phyloP scores from a whole-genome alignment of 345 rosid genomes.

The Gossypium raimondii region DNA sequence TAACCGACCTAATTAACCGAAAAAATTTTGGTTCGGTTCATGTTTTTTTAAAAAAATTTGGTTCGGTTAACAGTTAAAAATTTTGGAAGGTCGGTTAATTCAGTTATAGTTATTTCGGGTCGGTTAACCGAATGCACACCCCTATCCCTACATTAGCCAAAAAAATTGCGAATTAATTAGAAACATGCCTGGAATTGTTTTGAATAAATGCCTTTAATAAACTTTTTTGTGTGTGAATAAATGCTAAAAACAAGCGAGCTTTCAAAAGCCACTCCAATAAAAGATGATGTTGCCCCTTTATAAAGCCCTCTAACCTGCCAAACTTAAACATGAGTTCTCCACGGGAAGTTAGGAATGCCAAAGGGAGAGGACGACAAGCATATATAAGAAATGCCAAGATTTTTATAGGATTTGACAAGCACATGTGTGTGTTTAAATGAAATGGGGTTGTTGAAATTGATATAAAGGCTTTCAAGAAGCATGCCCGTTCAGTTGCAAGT shows the following conservation, averaged over 20 bases:
- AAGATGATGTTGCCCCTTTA: conserved; percentile 84
- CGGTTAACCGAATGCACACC: too few relatives aligned
- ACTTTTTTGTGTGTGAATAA: conserved; percentile 87
- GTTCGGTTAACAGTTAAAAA: too few relatives aligned
- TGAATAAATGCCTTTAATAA: conserved; percentile 7
- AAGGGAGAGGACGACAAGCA: neutral
- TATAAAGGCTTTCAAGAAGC: conserved; percentile 14
- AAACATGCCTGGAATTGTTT: neutral
- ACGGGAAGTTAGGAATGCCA: neutral
- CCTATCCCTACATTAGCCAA: conserved; percentile 37
- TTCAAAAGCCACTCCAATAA: conserved; percentile 85
- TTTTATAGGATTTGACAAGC: neutral
- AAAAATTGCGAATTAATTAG: neutral
- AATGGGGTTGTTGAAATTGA: too few relatives aligned
- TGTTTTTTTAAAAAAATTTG: too few relatives aligned
- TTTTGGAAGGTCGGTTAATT: too few relatives aligned
- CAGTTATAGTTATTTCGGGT: too few relatives aligned
- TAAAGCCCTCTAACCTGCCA: conserved; percentile 82
- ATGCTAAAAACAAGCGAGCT: conserved; percentile 89
- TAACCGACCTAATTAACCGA: too few relatives aligned
- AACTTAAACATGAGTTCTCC: conserved; percentile 14
- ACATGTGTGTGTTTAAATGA: neutral
- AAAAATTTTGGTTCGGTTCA: too few relatives aligned
- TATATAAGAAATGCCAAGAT: neutral
- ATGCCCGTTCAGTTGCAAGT: conserved; percentile 77